Evolutionary conservation across 306 rosid genomes (phyloP), one percentile per base, ranked within the genome.

Genomic region (Benincasa hispida): DNA sequence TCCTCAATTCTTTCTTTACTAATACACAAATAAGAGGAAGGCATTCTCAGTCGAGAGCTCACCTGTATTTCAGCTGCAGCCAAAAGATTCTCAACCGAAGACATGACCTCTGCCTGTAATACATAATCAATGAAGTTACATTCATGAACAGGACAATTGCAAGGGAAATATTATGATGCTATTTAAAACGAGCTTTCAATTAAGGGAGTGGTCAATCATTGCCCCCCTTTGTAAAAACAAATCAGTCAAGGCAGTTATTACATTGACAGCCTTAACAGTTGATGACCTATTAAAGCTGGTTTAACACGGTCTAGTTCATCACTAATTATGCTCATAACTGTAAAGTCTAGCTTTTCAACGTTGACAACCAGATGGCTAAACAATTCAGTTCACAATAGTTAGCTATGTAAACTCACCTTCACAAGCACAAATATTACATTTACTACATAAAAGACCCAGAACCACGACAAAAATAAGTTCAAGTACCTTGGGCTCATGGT

Each of bases 401-500:
- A 42, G 56, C 75, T 27, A 68, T 22, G 11, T 42, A 3, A 68
- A 41, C 54, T 22, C 27, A 42, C 32, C 74, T 62, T 42, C 2
- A 41, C 41, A 8, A 14, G 6, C 22, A 25, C 75, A 70, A 70
- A 47, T 47, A 17, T 12, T 21, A 45, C 19, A 28, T 25, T 63
- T 53, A n/a, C n/a, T 72, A 55, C 39, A 68, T 22, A 76, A 63
- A 70, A 67, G 35, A 77, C 77, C 28, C 22, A 24, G 22, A n/a
- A 74, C 70, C 75, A 41, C 9, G 55, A 10, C 41, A 45, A 72
- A 59, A 67, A 45, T 53, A 17, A 18, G 47, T 58, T 50, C 45
- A 70, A 50, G 55, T 84, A 93, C 98, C 98, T 90, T 91, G 27
- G 98, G 97, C 86, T 94, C 98, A 74, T 81, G 94, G 78, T 91